Conservation (phyloP, 2,329 filamentous ascomycete species). For the Nannizzia gypsea region DNA sequence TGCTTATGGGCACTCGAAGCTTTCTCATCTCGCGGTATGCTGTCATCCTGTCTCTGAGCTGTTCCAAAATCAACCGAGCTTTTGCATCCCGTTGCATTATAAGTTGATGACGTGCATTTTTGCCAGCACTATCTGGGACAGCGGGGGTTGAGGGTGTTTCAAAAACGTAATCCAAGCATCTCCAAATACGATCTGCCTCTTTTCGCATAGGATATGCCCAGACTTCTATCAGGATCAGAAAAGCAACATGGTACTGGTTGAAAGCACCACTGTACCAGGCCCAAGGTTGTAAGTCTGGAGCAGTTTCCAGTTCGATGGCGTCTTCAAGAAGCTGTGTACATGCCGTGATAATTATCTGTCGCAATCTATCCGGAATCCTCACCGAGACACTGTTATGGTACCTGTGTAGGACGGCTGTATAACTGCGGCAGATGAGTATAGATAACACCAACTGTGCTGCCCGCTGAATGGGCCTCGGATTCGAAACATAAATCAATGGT, state of each 20-base stretch:
- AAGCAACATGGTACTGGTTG: slow-evolving; percentile 59
- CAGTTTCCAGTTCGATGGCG: slow-evolving; percentile 43
- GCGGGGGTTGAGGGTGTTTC: slow-evolving; percentile 40
- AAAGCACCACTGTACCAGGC: slow-evolving; percentile 60
- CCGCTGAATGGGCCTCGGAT: slow-evolving; percentile 46
- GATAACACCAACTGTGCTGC: slow-evolving; percentile 54
- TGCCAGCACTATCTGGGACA: slow-evolving; percentile 24
- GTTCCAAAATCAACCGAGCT: slow-evolving; percentile 47
- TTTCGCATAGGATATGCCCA: slow-evolving; percentile 47
- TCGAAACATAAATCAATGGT: slow-evolving; percentile 46
- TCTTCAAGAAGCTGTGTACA: slow-evolving; percentile 45
- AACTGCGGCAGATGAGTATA: slow-evolving; percentile 50
- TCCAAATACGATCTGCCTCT: slow-evolving; percentile 57
- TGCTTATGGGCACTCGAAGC: slow-evolving; percentile 19
- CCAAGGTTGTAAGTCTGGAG: slow-evolving; percentile 46
- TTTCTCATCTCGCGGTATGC: slow-evolving; percentile 22
- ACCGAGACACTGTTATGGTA: slow-evolving; percentile 42
- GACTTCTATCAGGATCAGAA: slow-evolving; percentile 57
- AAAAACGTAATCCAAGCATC: slow-evolving; percentile 61
- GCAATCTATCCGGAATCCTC: slow-evolving; percentile 42
- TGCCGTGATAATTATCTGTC: slow-evolving; percentile 52
- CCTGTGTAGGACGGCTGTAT: slow-evolving; percentile 56
- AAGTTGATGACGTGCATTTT: slow-evolving; percentile 12
- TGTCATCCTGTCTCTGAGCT: slow-evolving; percentile 41
- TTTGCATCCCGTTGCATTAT: slow-evolving; percentile 41